Conservation (phyloP, 1,139 yeast genomes). For the Saccharomyces hybrid region DNA sequence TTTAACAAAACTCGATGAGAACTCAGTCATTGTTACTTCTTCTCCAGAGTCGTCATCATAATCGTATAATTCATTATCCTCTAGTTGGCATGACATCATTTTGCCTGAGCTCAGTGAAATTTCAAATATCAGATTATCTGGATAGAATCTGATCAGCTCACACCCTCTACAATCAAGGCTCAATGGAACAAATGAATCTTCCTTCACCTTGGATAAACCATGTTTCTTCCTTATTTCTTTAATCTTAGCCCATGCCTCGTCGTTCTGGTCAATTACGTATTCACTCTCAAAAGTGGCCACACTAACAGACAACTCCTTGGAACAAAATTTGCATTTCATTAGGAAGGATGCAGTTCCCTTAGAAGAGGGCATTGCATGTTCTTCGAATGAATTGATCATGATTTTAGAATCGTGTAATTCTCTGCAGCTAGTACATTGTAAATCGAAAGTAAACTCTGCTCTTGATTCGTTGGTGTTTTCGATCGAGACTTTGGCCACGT, state of each 20-base stretch:
- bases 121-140: conserved; percentile 33
- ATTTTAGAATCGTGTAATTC: conserved; percentile 72
- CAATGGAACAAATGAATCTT: conserved; percentile 41
- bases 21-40: conserved; percentile 77
- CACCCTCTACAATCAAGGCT: conserved; percentile 83
- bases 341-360: conserved; percentile 82
- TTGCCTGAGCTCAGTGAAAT: conserved; percentile 25
- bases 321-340: conserved; percentile 52
- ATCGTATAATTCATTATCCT: conserved; percentile 87
- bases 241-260: conserved; percentile 16
- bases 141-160: conserved; percentile 60
- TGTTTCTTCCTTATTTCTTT: conserved; percentile 23
- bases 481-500: conserved; percentile 35
- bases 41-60: conserved; percentile 78
- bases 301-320: conserved; percentile 26
- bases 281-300: conserved; percentile 23
- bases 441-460: conserved; percentile 64
- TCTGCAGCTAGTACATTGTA: conserved; percentile 75
- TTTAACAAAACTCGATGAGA: conserved; percentile 48
- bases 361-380: conserved; percentile 53
- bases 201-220: conserved; percentile 30
- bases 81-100: conserved; percentile 46
- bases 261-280: conserved; percentile 8
- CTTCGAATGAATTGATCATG: conserved; percentile 55
- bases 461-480: conserved; percentile 54